A percentile compares a stretch with the other conserved stretches of the same genome.
These are phyloP conservation scores for Capsicum baccatum DNA, from an alignment of 257 asterid genomes.

Conservation along the genomic window DNA sequence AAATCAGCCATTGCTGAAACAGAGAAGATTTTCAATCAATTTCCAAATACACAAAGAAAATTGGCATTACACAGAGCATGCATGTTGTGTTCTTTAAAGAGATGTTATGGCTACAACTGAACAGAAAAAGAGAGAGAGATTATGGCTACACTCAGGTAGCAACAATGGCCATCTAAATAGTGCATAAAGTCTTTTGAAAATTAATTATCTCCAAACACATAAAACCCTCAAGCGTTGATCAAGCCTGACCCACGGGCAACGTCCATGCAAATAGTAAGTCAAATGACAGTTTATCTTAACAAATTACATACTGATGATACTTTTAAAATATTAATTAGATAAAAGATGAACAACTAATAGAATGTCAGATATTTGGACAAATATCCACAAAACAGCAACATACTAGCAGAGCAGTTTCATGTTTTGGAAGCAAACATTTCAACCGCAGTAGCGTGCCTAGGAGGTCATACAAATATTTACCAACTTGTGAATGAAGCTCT, in stretches of 20 bases:
- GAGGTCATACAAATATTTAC: neutral
- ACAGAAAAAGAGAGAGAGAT: neutral
- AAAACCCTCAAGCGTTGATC: neutral
- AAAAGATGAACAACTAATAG: neutral
- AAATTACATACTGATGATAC: neutral
- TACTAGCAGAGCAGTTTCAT: neutral
- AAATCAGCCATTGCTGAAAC: neutral
- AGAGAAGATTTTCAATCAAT: neutral
- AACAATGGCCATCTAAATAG: conserved; percentile 8
- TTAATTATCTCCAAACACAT: conserved; percentile 2
- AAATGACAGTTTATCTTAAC: neutral
- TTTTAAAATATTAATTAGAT: neutral
- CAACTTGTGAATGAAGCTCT: neutral
- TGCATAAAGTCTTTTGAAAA: neutral
- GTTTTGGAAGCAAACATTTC: neutral
- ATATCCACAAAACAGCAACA: neutral
- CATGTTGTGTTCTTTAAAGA: neutral
- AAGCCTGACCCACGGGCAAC: neutral
- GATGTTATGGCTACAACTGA: neutral
- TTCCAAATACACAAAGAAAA: neutral
- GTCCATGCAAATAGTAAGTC: conserved; percentile 20
- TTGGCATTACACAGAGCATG: neutral
- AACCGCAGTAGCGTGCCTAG: neutral
- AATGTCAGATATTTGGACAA: neutral
- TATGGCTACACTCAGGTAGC: neutral